These are phyloP conservation scores for Lineolata rhizophorae DNA, from an alignment of 495 filamentous ascomycete genomes.

Conservation along the genomic window DNA sequence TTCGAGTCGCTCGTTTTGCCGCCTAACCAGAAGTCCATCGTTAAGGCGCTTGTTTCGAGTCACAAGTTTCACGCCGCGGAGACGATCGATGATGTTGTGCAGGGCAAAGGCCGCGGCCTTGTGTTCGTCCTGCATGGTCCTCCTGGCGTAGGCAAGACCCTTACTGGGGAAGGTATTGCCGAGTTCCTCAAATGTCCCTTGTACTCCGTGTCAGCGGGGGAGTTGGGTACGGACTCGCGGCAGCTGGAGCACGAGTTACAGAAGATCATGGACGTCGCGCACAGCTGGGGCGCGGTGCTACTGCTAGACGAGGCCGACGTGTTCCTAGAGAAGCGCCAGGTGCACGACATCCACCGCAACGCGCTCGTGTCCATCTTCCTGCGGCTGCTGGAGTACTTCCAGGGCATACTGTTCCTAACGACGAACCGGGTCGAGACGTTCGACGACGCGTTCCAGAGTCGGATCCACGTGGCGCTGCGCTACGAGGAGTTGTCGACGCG, in stretches of 20 bases:
- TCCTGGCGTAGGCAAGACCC: slow-evolving; percentile 71
- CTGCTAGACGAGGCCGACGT: slow-evolving; percentile 26
- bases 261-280: slow-evolving; percentile 70
- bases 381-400: slow-evolving; percentile 41
- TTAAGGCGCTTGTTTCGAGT: slow-evolving; percentile 56
- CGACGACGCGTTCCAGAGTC: slow-evolving; percentile 42
- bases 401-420: slow-evolving; percentile 60
- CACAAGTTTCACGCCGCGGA: slow-evolving; percentile 64
- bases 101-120: slow-evolving; percentile 56
- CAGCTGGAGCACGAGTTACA: slow-evolving; percentile 59
- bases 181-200: slow-evolving; percentile 65
- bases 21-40: slow-evolving; percentile 54
- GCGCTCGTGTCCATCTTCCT: slow-evolving; percentile 24
- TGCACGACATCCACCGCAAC: slow-evolving; percentile 24
- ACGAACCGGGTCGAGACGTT: slow-evolving; percentile 63
- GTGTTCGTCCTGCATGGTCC: slow-evolving; percentile 63
- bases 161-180: slow-evolving; percentile 73
- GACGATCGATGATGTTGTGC: slow-evolving; percentile 68
- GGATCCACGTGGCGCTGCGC: slow-evolving; percentile 53
- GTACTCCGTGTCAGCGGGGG: slow-evolving; percentile 67
- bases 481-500: slow-evolving; percentile 57
- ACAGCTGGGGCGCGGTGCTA: slow-evolving; percentile 55
- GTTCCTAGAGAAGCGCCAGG: slow-evolving; percentile 21
- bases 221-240: slow-evolving; percentile 61
- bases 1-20: slow-evolving; percentile 61